Evolutionary conservation across 331 rosid species (phyloP), one percentile per base, ranked within the genome.

Genomic region (Acacia concinna): DNA sequence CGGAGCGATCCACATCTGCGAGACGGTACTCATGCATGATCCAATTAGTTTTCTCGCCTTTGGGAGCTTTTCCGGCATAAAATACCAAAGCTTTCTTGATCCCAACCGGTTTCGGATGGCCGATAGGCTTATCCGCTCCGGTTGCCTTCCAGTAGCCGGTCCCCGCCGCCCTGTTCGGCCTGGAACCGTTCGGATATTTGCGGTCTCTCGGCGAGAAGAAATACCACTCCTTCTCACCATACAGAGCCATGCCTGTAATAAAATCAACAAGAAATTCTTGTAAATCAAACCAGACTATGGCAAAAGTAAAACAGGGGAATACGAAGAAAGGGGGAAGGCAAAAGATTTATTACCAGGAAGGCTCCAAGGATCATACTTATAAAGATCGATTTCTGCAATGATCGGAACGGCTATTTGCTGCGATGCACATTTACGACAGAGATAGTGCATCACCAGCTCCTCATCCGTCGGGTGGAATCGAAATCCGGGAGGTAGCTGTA

Each of bases 391-490:
- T 85, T 94, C 97, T 25, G 93, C 90, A 49, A 96, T 89, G 37
- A 96, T 90, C 21, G 94, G 97, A 32, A 89, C 99, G 0, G 95
- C 81, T 31, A 96, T 93, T 0, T 83, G 81, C 27, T 87, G 97
- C 3, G 98, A 90, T 1, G 90, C 81, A 63, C 97, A 96, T 93
- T 89, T 93, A 25, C 97, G 94, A 87, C 90, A 86, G 86, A 96
- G 97, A 27, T 93, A 96, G 90, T 96, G 97, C 85, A 76, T 68
- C 51, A 96, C 97, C 12, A 96, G 97, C 86, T 96, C 99, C 73
- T 96, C 98, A 59, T 96, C 98, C 71, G 99, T 96, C 1, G 98
- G 98, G 40, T 96, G 99, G 82, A 96, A 96, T 79, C 99, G 74
- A 90, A 96, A 93, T 2, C 99, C 98, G 0, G 97, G 97, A 1